Evolutionary conservation across 2,329 filamentous ascomycete species (phyloP), one percentile per base, ranked within the genome.

Genomic region (Helicocarpus griseus): DNA sequence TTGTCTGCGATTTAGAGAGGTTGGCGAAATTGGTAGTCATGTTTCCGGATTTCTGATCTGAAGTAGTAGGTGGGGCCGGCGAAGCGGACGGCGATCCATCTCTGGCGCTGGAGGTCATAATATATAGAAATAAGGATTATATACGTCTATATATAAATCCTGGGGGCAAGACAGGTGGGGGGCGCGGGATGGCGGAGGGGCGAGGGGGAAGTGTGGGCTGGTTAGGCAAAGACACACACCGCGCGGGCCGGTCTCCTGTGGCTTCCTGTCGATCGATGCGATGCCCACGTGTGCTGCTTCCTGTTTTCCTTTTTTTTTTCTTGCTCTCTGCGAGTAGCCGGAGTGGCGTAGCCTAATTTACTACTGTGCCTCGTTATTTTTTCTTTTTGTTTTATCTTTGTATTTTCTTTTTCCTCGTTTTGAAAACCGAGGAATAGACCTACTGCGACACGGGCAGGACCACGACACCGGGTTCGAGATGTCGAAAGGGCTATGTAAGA

Each of bases 1-100:
- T 68, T 41, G 65, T 62, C 55, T 74, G 69, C 66, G 60, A 57
- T 39, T 62, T 74, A 68, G 57, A 74, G 74, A 56, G 72, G 64
- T 62, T 63, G 31, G 60, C 54, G 47, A 62, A 62, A 52, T 69
- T 65, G 39, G 65, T 64, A 61, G 64, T 46, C 56, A 64, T 63
- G 48, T 67, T 66, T 48, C 62, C 64, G 51, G 62, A 60, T 49
- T 70, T 67, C 49, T 65, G 63, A 55, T 71, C 70, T 51, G 57
- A 17, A 50, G 38, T 61, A 53, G 61, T 66, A 58, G 64, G 69
- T 45, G 62, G 65, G 54, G 69, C 69, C 49, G 61, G 62, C 45
- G 65, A 66, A 52, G 63, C 61, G 53, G 65, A 65, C 52, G 61
- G 62, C 46, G 65, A 62, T 53, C 64, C 65, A 62, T 69, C 66